phyloP scores from a whole-genome alignment of 768 basidiomycete genomes.

The Jaapia argillacea region DNA sequence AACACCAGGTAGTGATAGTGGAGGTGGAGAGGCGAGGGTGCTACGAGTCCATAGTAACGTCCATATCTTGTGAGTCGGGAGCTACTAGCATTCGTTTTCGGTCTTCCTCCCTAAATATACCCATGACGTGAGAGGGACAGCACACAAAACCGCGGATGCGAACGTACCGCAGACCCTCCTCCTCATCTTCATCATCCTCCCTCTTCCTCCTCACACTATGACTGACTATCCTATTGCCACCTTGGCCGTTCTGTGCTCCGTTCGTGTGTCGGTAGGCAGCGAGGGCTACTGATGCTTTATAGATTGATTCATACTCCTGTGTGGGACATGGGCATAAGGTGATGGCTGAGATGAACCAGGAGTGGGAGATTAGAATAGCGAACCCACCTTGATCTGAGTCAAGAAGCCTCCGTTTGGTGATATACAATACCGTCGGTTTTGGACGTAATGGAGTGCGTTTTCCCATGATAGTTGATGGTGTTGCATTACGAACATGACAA shows the following conservation, averaged over 20 bases:
- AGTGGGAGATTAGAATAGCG: background rate
- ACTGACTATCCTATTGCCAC: constrained; percentile 49
- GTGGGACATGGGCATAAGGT: background rate
- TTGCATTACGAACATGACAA: constrained; percentile 92
- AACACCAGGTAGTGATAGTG: too few relatives aligned
- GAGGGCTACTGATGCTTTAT: constrained; percentile 67
- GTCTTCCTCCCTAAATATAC: too few relatives aligned
- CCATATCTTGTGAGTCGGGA: too few relatives aligned
- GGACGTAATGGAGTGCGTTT: constrained; percentile 80
- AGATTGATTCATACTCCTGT: constrained; percentile 91
- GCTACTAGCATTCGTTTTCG: too few relatives aligned
- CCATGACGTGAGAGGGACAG: too few relatives aligned
- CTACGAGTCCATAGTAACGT: too few relatives aligned
- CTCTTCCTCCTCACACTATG: too few relatives aligned
- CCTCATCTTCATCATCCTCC: constrained; percentile 67
- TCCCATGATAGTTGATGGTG: constrained; percentile 76
- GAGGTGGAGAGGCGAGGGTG: too few relatives aligned
- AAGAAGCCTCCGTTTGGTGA: constrained; percentile 88
- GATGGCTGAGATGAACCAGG: too few relatives aligned
- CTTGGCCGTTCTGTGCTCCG: constrained; percentile 48
- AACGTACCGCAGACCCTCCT: too few relatives aligned
- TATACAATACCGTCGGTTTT: constrained; percentile 88
- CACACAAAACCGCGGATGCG: too few relatives aligned
- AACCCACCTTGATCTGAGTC: constrained; percentile 77
- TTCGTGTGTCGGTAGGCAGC: constrained; percentile 39